Evolutionary conservation across 2,329 filamentous ascomycete genomes (phyloP).

Genomic region (Corinectria fuckeliana): DNA sequence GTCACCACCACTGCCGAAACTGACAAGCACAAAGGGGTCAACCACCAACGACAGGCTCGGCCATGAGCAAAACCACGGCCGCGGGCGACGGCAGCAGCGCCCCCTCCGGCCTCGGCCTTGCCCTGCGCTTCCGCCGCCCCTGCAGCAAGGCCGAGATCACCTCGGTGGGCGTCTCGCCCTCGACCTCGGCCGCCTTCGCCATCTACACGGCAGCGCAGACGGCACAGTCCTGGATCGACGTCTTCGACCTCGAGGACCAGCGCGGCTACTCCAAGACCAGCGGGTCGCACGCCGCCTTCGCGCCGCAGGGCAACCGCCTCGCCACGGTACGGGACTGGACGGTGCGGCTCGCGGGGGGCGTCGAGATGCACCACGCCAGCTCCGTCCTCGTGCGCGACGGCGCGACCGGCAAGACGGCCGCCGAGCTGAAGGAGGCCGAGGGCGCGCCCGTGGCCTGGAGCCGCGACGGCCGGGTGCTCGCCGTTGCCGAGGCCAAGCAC

Average conservation of each 20-base stretch:
- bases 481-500: slow-evolving; percentile 39
- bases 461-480: slow-evolving; percentile 40
- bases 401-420: slow-evolving; percentile 38
- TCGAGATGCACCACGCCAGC: slow-evolving; percentile 41
- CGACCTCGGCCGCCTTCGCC: slow-evolving; percentile 38
- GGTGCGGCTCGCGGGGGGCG: slow-evolving; percentile 38
- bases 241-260: slow-evolving; percentile 40
- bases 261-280: slow-evolving; percentile 40
- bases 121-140: slow-evolving; percentile 37
- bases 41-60: slow-evolving; percentile 9
- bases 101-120: slow-evolving; percentile 28
- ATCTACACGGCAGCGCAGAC: slow-evolving; percentile 40
- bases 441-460: slow-evolving; percentile 44
- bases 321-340: slow-evolving; percentile 43
- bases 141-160: slow-evolving; percentile 43
- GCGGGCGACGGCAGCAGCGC: neutral
- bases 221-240: slow-evolving; percentile 46
- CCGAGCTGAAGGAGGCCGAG: slow-evolving; percentile 42
- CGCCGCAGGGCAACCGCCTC: slow-evolving; percentile 27
- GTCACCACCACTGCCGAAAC: neutral
- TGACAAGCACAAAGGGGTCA: slow-evolving; percentile 27
- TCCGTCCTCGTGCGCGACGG: slow-evolving; percentile 43
- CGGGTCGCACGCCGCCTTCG: slow-evolving; percentile 42
- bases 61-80: neutral
- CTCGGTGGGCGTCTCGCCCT: slow-evolving; percentile 40